Evolutionary conservation across 2,329 filamentous ascomycete species (phyloP).

Genomic region (Aureobasidium sp.): DNA sequence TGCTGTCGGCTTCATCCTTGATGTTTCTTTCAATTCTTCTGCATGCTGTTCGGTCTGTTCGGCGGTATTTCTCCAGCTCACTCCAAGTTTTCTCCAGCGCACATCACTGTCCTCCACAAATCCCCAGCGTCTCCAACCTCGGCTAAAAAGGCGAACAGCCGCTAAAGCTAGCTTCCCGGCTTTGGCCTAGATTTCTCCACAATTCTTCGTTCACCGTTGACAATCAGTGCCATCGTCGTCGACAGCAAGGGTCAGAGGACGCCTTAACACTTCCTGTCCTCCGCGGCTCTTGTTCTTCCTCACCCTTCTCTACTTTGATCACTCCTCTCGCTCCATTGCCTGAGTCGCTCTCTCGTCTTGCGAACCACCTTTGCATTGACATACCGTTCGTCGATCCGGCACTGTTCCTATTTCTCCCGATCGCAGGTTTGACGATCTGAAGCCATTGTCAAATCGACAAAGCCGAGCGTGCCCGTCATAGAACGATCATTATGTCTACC

Average conservation of each 20-base stretch:
- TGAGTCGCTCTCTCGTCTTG: not conserved
- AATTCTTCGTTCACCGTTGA: slow-evolving; percentile 11
- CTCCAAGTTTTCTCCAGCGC: slow-evolving; percentile 12
- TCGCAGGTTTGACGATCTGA: not conserved
- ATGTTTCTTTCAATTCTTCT: not conserved
- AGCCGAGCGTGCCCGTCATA: not conserved
- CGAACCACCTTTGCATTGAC: not conserved
- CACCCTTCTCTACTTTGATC: not conserved
- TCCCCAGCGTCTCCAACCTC: slow-evolving; percentile 1
- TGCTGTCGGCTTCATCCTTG: not conserved
- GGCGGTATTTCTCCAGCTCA: slow-evolving; percentile 13
- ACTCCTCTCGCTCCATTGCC: not conserved
- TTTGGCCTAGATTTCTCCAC: slow-evolving; percentile 12
- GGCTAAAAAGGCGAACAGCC: not conserved
- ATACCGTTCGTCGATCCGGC: not conserved
- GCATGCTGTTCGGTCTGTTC: not conserved
- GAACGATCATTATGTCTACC: not conserved
- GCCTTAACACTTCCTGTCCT: slow-evolving; percentile 3
- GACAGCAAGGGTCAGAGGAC: slow-evolving; percentile 13
- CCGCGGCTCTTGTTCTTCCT: not conserved
- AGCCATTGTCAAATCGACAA: not conserved
- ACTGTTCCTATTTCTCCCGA: not conserved
- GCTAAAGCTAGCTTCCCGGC: not conserved
- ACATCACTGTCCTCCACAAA: slow-evolving; percentile 2
- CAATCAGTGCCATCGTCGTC: slow-evolving; percentile 7